Base-by-base conservation (phyloP, 73 alveolate species). In the Symbiodinium pilosum region DNA sequence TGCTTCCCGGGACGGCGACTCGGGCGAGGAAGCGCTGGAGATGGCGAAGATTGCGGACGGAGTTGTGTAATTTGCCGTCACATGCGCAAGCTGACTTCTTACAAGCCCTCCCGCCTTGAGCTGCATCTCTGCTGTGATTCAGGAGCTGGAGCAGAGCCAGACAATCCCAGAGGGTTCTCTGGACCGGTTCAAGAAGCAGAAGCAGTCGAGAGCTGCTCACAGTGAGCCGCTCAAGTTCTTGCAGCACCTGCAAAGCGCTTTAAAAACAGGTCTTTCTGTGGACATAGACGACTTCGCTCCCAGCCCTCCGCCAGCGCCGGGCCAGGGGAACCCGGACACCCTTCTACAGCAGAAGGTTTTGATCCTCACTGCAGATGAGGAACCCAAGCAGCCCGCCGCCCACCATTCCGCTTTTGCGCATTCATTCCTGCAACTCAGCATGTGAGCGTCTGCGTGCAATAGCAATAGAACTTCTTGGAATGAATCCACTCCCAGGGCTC, bases 11-110 rank as follows among this genome's bases (percentile, higher is more conserved):
- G 86, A 51, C 43, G 20, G 24, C 38, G 86, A 75, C 47, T 75
- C 86, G 24, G 43, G 12, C 5, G 86, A 75, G 8, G 86, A 75
- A 75, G 86, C 43, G 16, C 86, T 75, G 28, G 30, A 12, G 24
- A 75, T 75, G 86, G 38, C 4, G 47, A 75, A 75, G 44, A 75
- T 75, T 32, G 86, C 86, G 86, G 86, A 75, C 86, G 30, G 84
- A n/a, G 32, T n/a, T 32, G 39, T 24, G 41, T 7, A 69, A 69
- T 11, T 18, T 69, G 16, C 6, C 6, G 8, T n/a, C n/a, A n/a
- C n/a, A n/a, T n/a, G n/a, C n/a, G n/a, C n/a, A n/a, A n/a, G n/a
- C n/a, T n/a, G n/a, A n/a, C n/a, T n/a, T n/a, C n/a, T n/a, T n/a
- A n/a, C n/a, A n/a, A n/a, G n/a, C n/a, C n/a, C n/a, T n/a, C n/a